phyloP scores from a whole-genome alignment of 139 green algal species.

The Coelastrella sp. region DNA sequence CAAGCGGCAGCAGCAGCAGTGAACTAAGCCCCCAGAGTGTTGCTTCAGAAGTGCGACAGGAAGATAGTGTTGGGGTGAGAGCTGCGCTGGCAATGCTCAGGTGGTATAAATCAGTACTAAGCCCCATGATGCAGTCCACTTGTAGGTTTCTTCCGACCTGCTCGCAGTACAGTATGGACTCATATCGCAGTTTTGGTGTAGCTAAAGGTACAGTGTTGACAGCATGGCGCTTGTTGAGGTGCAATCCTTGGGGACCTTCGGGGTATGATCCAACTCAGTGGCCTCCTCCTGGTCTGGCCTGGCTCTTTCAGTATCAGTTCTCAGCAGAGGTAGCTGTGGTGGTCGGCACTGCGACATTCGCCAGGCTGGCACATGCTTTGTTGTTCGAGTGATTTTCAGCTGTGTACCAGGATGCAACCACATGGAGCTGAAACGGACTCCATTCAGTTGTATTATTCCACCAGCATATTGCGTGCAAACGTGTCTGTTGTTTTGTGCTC shows the following conservation, averaged over 20 bases:
- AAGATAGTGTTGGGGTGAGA: conserved; percentile 25
- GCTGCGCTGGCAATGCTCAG: conserved; percentile 69
- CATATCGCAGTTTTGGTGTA: conserved; percentile 72
- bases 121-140: conserved; percentile 19
- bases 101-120: conserved; percentile 73
- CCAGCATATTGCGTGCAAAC: no score
- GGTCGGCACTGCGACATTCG: conserved; percentile 11
- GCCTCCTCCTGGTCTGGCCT: conserved; percentile 60
- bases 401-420: no score
- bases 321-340: conserved; percentile 41
- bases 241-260: conserved; percentile 71
- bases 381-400: conserved; percentile 40
- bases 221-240: conserved; percentile 83
- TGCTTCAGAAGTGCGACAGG: background rate
- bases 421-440: no score
- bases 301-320: conserved; percentile 34
- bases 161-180: conserved; percentile 73
- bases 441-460: no score
- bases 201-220: conserved; percentile 79
- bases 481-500: no score
- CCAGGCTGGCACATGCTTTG: conserved; percentile 34
- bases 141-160: conserved; percentile 90
- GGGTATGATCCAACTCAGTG: conserved; percentile 69
- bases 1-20: conserved; percentile 16
- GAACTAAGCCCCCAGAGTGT: no score